Conservation (phyloP, 2,329 filamentous ascomycete genomes). For the Fusarium beomiforme region DNA sequence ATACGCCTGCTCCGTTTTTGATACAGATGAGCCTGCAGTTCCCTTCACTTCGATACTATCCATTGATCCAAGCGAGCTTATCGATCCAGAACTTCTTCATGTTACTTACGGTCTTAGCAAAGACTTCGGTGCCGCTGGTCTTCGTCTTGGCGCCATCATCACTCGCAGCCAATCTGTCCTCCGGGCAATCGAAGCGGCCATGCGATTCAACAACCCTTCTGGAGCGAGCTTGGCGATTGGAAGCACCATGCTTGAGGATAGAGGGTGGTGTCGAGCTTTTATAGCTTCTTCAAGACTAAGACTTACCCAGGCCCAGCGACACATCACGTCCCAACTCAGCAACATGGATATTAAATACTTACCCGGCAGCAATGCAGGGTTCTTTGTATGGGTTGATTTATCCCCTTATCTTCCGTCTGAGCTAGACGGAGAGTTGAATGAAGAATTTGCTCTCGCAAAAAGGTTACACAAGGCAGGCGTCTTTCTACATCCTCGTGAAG, state of each 20-base stretch:
- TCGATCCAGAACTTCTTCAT: slow-evolving; percentile 60
- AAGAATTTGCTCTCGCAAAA: slow-evolving; percentile 57
- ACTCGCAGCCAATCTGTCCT: slow-evolving; percentile 47
- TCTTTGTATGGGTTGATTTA: slow-evolving; percentile 66
- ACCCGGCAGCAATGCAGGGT: slow-evolving; percentile 62
- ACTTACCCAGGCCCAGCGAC: slow-evolving; percentile 53
- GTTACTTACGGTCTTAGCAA: slow-evolving; percentile 58
- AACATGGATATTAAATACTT: slow-evolving; percentile 56
- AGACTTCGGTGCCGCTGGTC: slow-evolving; percentile 64
- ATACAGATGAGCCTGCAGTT: slow-evolving; percentile 45
- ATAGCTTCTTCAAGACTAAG: slow-evolving; percentile 52
- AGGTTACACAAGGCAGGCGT: slow-evolving; percentile 58
- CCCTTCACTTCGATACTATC: slow-evolving; percentile 61
- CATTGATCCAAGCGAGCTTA: slow-evolving; percentile 54
- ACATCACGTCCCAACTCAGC: slow-evolving; percentile 50
- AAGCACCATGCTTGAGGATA: slow-evolving; percentile 58
- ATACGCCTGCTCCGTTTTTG: slow-evolving; percentile 63
- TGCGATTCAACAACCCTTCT: slow-evolving; percentile 59
- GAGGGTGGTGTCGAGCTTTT: slow-evolving; percentile 56
- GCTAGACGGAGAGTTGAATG: slow-evolving; percentile 44
- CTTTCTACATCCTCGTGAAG: slow-evolving; percentile 60
- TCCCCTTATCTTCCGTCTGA: slow-evolving; percentile 52
- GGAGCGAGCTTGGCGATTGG: slow-evolving; percentile 55
- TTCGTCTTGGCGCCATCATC: slow-evolving; percentile 61
- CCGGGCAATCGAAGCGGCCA: slow-evolving; percentile 50